Evolutionary conservation across 2,329 filamentous ascomycete genomes (phyloP), one percentile per base, ranked within the genome.

Genomic region (Aspergillus pseudonomiae): DNA sequence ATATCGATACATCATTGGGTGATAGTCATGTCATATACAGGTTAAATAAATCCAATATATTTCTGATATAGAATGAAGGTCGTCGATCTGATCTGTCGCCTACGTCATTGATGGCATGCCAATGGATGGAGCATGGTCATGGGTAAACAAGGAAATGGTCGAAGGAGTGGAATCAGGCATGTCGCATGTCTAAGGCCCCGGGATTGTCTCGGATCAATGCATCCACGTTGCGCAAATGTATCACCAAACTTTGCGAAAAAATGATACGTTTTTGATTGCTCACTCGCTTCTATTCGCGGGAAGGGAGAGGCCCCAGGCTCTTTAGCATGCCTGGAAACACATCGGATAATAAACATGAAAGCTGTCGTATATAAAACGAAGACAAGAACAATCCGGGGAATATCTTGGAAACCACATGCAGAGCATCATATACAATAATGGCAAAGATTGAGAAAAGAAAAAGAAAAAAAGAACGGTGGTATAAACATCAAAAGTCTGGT

Each of bases 361-460:
- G 39, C 60, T 57, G 59, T 55, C 48, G 19, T 36, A 58, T 60
- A 59, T 41, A 48, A 41, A 52, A 28, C 34, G 39, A 53, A 56
- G 55, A 63, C 55, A 56, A 57, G 45, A 68, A 62, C 30, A 57
- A 26, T 50, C 59, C 48, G 61, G 65, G 56, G 60, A 64, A 65
- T 66, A 65, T 65, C 59, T 57, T 55, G 54, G 55, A 62, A 63
- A 53, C 3, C 48, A 53, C 59, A 48, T 60, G 46, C 46, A 62
- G 61, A 52, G 63, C 48, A 67, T 64, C 65, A 70, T 71, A 64
- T 71, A 71, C 68, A 70, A 26, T 32, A 67, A 53, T 59, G 57
- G 39, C 43, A 57, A 30, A 54, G 45, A 41, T 6, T 9, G 7
- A 24, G 16, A 28, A 26, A 24, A 39, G 16, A 46, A 32, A 21